Conservation (phyloP, 352 stramenopile species). For the Globisporangium takayamanum region DNA sequence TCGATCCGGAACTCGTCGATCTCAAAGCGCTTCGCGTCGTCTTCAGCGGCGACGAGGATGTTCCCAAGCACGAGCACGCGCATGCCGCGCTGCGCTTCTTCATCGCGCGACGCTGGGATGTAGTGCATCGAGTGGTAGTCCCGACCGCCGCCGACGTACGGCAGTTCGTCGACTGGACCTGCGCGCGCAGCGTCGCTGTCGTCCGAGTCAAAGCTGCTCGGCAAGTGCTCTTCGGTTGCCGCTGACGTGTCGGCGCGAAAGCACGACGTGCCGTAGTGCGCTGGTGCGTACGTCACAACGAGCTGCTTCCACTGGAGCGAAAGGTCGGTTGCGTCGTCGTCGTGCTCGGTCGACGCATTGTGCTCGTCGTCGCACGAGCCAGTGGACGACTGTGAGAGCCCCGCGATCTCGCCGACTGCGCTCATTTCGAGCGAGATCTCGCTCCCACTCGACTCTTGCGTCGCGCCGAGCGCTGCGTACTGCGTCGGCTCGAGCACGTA, state of each 20-base stretch:
- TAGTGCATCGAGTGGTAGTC: conserved; percentile 79
- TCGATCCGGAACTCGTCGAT: conserved; percentile 48
- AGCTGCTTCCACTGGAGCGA: conserved; percentile 50
- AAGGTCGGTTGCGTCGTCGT: background rate
- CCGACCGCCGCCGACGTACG: conserved; percentile 19
- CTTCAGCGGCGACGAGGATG: conserved; percentile 27
- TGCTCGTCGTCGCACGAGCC: conserved; percentile 1
- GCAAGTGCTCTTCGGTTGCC: conserved; percentile 10
- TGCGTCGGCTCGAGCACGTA: conserved; percentile 9
- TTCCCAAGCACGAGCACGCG: conserved; percentile 65
- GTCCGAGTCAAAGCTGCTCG: conserved; percentile 16
- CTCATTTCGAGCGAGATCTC: conserved; percentile 9
- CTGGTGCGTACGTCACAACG: conserved; percentile 26
- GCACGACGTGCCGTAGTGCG: conserved; percentile 14
- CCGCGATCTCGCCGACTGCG: conserved; percentile 10
- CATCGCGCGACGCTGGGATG: conserved; percentile 25
- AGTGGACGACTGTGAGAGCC: conserved; percentile 7
- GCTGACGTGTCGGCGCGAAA: conserved; percentile 6
- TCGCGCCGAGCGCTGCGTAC: conserved; percentile 4
- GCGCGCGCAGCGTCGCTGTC: background rate
- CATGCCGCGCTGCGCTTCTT: conserved; percentile 30
- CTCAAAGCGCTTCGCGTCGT: conserved; percentile 29
- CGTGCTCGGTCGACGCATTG: background rate
- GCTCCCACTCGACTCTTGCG: conserved; percentile 2
- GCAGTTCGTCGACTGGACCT: conserved; percentile 5